A percentile compares a stretch with the other conserved stretches of the same genome.
These are phyloP conservation scores for Penicillium sp. DNA, from an alignment of 2,329 filamentous ascomycete species.

Conservation along the genomic window DNA sequence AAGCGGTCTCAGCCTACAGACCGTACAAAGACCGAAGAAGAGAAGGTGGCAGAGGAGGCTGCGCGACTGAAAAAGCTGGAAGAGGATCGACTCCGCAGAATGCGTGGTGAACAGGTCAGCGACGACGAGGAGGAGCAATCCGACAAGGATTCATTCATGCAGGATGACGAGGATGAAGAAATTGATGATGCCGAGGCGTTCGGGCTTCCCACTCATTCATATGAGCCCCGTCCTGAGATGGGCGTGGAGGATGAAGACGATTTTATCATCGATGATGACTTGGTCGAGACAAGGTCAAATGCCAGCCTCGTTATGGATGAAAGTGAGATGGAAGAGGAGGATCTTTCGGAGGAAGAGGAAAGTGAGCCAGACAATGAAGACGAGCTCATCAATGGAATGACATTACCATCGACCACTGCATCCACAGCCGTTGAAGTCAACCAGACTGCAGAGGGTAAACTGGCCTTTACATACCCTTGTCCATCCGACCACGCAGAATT, in stretches of 20 bases:
- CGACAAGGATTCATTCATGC: slow-evolving; percentile 30
- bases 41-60: slow-evolving; percentile 72
- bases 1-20: slow-evolving; percentile 78
- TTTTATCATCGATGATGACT: slow-evolving; percentile 81
- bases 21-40: slow-evolving; percentile 85
- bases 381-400: slow-evolving; percentile 66
- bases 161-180: slow-evolving; percentile 35
- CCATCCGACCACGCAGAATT: slow-evolving; percentile 73
- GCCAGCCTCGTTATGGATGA: slow-evolving; percentile 40
- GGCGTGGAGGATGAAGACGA: slow-evolving; percentile 92
- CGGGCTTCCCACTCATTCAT: slow-evolving; percentile 52
- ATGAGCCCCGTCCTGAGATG: slow-evolving; percentile 43
- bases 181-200: slow-evolving; percentile 57
- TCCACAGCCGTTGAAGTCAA: slow-evolving; percentile 41
- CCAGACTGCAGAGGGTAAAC: slow-evolving; percentile 42
- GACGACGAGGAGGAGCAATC: slow-evolving; percentile 49
- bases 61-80: slow-evolving; percentile 74
- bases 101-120: slow-evolving; percentile 73
- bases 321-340: slow-evolving; percentile 51
- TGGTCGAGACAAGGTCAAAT: slow-evolving; percentile 74
- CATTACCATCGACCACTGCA: slow-evolving; percentile 37
- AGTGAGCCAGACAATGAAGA: slow-evolving; percentile 52
- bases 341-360: slow-evolving; percentile 46
- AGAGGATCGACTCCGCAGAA: slow-evolving; percentile 72
- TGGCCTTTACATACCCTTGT: slow-evolving; percentile 83